Evolutionary conservation across 2,329 filamentous ascomycete genomes (phyloP).

Genomic region (Beauveria scarabaeidicola): DNA sequence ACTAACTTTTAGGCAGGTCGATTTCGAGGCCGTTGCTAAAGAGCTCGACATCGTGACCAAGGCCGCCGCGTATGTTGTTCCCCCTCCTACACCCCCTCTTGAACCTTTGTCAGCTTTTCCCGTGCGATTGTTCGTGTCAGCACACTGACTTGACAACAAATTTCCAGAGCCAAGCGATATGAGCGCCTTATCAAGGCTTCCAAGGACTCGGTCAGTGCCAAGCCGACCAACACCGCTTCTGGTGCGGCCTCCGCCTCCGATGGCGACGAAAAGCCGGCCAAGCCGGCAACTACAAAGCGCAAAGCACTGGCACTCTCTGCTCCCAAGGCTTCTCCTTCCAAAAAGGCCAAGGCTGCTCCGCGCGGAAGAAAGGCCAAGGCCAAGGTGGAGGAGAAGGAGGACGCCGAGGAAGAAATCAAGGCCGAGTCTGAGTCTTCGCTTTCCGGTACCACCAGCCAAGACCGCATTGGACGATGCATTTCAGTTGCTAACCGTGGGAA

Average conservation of each 20-base stretch:
- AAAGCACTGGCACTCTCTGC: conserved; percentile 11
- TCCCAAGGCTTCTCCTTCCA: conserved; percentile 16
- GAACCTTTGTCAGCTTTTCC: too few relatives aligned
- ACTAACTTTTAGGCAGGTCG: conserved; percentile 39
- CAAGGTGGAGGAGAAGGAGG: conserved; percentile 16
- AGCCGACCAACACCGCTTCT: conserved; percentile 6
- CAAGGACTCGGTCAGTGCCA: conserved; percentile 28
- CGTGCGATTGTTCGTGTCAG: too few relatives aligned
- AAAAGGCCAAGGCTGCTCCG: conserved; percentile 19
- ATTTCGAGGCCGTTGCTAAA: conserved; percentile 56
- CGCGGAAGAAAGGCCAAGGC: conserved; percentile 11
- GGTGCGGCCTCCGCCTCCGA: conserved; percentile 9
- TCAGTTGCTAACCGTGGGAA: neutral
- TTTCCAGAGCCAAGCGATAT: conserved; percentile 55
- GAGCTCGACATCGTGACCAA: conserved; percentile 56
- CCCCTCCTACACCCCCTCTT: too few relatives aligned
- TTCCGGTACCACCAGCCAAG: conserved; percentile 17
- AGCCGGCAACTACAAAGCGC: conserved; percentile 6
- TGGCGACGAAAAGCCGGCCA: neutral
- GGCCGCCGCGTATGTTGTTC: conserved; percentile 56
- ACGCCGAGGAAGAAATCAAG: conserved; percentile 14
- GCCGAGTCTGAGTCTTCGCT: conserved; percentile 19
- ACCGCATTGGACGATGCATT: neutral
- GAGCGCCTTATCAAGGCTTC: conserved; percentile 56
- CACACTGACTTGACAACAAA: neutral